Base-by-base conservation (phyloP, 352 stramenopile genomes). In the Phytophthora palmivora region DNA sequence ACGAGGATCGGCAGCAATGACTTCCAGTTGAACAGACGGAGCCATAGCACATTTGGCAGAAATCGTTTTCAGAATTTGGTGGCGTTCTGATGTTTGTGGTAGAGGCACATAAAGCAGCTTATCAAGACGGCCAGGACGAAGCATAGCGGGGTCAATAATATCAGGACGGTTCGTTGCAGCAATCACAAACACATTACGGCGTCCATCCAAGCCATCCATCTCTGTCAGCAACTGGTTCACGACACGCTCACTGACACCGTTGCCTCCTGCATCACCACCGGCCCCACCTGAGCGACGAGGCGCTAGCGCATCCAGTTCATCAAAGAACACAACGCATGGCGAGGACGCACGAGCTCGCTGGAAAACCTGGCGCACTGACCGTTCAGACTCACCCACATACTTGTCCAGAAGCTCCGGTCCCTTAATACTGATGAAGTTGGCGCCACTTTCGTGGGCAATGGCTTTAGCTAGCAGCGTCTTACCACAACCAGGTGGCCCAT, bases 261-360 rank as follows among this genome's bases (percentile, higher is more conserved):
- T 97, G 49, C 84, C 84, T 50, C 81, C 78, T 47, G 43, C 47
- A 53, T 95, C 84, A 11, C 79, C 67, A 42, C 70, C 71, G 24
- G 72, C 71, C 15, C 69, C 80, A 37, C 81, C 90, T 0, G 92
- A 96, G 9, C 97, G 82, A 34, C 95, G 92, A 8, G 97, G 98
- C 59, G 92, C 98, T 14, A 99, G 72, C 28, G 96, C 97, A 74
- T 99, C 98, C 19, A 99, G 82, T 76, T 99, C 98, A 58, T 99
- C 98, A 54, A 99, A 99, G 78, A 99, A 99, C 12, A 99, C 94
- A n/a, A 99, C 97, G 72, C 98, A 99, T 3, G 98, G 98, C 51
- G 93, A 97, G 12, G 96, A 99, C 43, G 95, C 96, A 2, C 97
- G 81, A n/a, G 97, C 98, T 44, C 97, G 87, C 76, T 98, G 92